These are phyloP conservation scores for Monosporozyma aerobia DNA, from an alignment of 805 yeast species.

Conservation along the genomic window DNA sequence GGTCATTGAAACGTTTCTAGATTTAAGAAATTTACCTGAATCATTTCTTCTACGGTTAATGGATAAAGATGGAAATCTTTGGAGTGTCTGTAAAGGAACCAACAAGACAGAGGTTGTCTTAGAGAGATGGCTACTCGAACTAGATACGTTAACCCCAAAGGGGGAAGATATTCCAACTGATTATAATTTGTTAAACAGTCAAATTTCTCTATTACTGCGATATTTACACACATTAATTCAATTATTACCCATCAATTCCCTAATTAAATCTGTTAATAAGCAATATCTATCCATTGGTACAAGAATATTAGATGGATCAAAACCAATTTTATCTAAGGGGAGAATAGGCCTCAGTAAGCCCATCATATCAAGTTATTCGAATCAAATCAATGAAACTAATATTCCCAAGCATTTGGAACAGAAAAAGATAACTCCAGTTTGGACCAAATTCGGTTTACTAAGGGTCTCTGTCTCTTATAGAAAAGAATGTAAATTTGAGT, in stretches of 20 bases:
- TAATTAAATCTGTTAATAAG: conserved; percentile 18
- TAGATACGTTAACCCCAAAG: conserved; percentile 37
- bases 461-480: conserved; percentile 74
- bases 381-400: conserved; percentile 29
- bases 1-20: conserved; percentile 75
- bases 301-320: conserved; percentile 64
- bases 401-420: conserved; percentile 47
- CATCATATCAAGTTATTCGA: conserved; percentile 35
- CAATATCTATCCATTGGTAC: conserved; percentile 36
- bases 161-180: conserved; percentile 37
- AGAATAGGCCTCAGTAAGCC: conserved; percentile 75
- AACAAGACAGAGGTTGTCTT: conserved; percentile 78
- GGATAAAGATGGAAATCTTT: conserved; percentile 44
- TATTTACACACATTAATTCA: conserved; percentile 58
- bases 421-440: conserved; percentile 57
- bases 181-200: conserved; percentile 46
- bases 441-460: conserved; percentile 67
- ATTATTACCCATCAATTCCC: conserved; percentile 62
- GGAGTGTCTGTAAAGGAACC: conserved; percentile 51
- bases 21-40: conserved; percentile 46
- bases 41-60: conserved; percentile 51
- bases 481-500: conserved; percentile 53
- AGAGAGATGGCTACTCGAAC: conserved; percentile 88
- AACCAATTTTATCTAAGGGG: conserved; percentile 72
- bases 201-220: conserved; percentile 64